Base-by-base conservation (phyloP, 176 grass and related monocot genomes). In the Ananas comosus region DNA sequence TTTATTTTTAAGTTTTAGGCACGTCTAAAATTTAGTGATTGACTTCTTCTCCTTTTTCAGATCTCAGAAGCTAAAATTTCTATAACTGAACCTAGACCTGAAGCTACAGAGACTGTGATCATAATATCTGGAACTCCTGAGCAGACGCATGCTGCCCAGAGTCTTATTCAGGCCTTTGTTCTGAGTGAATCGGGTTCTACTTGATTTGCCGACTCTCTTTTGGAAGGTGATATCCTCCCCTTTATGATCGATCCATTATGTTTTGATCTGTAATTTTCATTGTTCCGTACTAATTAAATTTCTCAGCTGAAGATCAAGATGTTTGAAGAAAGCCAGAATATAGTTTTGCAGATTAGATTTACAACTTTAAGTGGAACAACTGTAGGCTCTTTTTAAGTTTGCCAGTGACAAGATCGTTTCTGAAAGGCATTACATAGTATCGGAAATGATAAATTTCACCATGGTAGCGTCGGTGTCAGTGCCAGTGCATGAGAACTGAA, bases 1-100 rank as follows among this genome's bases (percentile, higher is more conserved):
- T 53, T 51, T 12, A 7, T 78, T 23, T 49, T 27, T 52, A 53
- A 48, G 50, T 72, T 42, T 42, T 42, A 42, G 33, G 81, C 49
- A 64, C 33, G 42, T 50, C 17, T 66, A 48, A 61, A 59, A 51
- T 81, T 87, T 72, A 22, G 21, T 10, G 21, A 18, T n/a, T 61
- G 56, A 61, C 33, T 42, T 42, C 6, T 42, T 75, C 71, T 47
- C 64, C 64, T 9, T 81, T 65, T 78, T 83, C 84, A 99, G 94
- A 93, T 92, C 68, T 99, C 94, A 49, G 90, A 89, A 51, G 94
- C 94, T 78, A 99, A 93, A 70, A 86, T 99, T 83, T 91, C 80
- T 13, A 74, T 93, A 4, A 70, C 83, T 69, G 90, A 99, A 71
- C 84, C 87, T 51, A 73, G 88, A 67, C 75, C 80, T 14, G 87